Percentiles rank a stretch among this genome's conserved stretches.
phyloP scores from a whole-genome alignment of 495 filamentous ascomycete species.

The Podospora tetraspora region DNA sequence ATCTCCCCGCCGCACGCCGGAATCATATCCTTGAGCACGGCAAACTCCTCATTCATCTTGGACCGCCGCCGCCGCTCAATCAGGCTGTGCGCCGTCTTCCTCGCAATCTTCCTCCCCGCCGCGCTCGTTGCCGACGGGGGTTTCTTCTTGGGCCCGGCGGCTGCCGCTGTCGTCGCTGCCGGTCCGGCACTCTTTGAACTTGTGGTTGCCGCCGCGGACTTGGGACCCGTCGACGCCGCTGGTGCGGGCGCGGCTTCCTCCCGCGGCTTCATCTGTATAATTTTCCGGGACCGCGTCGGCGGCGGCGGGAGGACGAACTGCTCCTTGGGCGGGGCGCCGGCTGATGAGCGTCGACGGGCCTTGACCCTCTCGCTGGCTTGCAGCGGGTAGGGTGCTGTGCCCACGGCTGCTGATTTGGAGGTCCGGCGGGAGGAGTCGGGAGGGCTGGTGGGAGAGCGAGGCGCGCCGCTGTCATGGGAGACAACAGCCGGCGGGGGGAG shows the following conservation, averaged over 20 bases:
- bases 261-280: slow-evolving; percentile 92
- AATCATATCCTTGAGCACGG: slow-evolving; percentile 88
- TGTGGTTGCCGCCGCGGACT: background rate
- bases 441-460: background rate
- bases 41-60: slow-evolving; percentile 99
- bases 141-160: slow-evolving; percentile 62
- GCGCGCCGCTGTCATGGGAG: slow-evolving; percentile 9
- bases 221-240: slow-evolving; percentile 19
- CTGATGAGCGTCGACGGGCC: slow-evolving; percentile 51
- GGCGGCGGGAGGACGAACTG: slow-evolving; percentile 81
- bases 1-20: slow-evolving; percentile 91
- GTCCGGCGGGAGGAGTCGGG: background rate
- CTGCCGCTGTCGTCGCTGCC: slow-evolving; percentile 25
- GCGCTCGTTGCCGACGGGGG: slow-evolving; percentile 63
- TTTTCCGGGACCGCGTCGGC: slow-evolving; percentile 85
- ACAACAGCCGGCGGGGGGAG: slow-evolving; percentile 78
- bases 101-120: slow-evolving; percentile 82
- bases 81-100: slow-evolving; percentile 93
- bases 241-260: slow-evolving; percentile 34
- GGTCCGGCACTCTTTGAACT: slow-evolving; percentile 11
- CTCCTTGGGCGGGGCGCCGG: slow-evolving; percentile 48
- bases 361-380: slow-evolving; percentile 52
- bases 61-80: slow-evolving; percentile 87
- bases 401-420: background rate
- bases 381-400: slow-evolving; percentile 38